Base-by-base conservation (phyloP, 768 basidiomycete genomes). In the Phaffia tasmanica region DNA sequence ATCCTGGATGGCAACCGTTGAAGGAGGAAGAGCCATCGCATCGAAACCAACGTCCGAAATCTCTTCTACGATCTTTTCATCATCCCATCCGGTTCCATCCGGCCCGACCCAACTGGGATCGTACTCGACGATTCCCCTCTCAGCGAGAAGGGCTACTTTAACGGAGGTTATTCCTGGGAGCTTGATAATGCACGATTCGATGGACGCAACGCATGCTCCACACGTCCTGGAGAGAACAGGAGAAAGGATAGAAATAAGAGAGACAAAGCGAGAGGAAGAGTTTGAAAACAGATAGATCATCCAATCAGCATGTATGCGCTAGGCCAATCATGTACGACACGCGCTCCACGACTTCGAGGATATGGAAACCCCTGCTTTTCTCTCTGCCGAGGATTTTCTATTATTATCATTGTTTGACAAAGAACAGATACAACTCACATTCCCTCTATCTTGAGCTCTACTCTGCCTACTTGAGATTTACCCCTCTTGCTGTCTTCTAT, bases 81-180 rank as follows among this genome's bases (percentile, higher is more conserved):
- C 77, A 46, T 81, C 82, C 95, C 95, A 99, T n/a, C 49, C 67
- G 27, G 63, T 66, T 19, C 42, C 75, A 70, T 65, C 70, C 58
- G 25, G 47, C 49, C 60, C 73, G 58, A 42, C 71, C 57, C 78
- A 73, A 0, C 78, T 73, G 1, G 88, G 84, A 72, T 98, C 91
- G 72, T 87, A 99, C 75, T 94, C 91, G 70, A 99, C 79, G 56
- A 89, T 82, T 3, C 86, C 94, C 18, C 94, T 85, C 76, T 99
- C 94, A 16, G 95, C 90, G 29, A 99, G 82, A n/a, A 99, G 81
- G 27, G 93, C 93, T n/a, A 99, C 92, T 74, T 91, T 90, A 69
- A 95, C 78, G 15, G 86, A 88, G 69, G 84, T 78, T 60, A 99
- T 92, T n/a, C 95, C 95, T n/a, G 84, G 78, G 75, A 93, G 89